These are phyloP conservation scores for Nymphaea colorata DNA, from an alignment of 164 flowering plant genomes.

Conservation along the genomic window DNA sequence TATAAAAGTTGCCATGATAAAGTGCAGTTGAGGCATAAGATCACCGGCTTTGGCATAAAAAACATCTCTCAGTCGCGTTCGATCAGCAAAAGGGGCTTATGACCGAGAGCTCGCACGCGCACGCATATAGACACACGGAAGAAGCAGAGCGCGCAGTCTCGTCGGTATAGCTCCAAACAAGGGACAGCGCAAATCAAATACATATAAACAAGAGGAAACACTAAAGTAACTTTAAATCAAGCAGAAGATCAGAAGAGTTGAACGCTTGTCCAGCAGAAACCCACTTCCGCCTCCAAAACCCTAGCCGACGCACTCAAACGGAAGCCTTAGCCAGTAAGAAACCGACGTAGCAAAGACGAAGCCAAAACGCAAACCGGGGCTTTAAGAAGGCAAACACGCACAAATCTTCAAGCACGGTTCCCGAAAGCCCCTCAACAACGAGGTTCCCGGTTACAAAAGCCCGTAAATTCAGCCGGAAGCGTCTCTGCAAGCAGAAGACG, in stretches of 20 bases:
- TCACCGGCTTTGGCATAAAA: too few relatives aligned
- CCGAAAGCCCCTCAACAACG: background rate
- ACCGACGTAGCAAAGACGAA: background rate
- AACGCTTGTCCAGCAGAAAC: background rate
- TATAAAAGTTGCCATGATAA: too few relatives aligned
- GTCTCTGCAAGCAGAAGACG: background rate
- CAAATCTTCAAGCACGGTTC: background rate
- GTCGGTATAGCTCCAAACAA: background rate
- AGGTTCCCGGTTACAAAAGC: background rate
- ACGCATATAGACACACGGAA: background rate
- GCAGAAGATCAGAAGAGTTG: background rate
- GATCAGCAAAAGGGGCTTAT: too few relatives aligned
- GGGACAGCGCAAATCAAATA: background rate
- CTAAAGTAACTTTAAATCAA: background rate
- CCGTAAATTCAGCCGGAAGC: background rate
- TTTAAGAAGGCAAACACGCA: background rate
- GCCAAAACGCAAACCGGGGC: background rate
- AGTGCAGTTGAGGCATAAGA: too few relatives aligned
- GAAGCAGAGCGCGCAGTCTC: background rate
- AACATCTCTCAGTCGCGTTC: too few relatives aligned
- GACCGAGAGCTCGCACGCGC: too few relatives aligned
- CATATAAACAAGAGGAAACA: background rate
- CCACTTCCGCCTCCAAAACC: background rate
- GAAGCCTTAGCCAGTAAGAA: background rate
- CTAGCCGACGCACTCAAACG: background rate